Evolutionary conservation across 2,329 filamentous ascomycete genomes (phyloP).

Genomic region (Aspergillus awamori): DNA sequence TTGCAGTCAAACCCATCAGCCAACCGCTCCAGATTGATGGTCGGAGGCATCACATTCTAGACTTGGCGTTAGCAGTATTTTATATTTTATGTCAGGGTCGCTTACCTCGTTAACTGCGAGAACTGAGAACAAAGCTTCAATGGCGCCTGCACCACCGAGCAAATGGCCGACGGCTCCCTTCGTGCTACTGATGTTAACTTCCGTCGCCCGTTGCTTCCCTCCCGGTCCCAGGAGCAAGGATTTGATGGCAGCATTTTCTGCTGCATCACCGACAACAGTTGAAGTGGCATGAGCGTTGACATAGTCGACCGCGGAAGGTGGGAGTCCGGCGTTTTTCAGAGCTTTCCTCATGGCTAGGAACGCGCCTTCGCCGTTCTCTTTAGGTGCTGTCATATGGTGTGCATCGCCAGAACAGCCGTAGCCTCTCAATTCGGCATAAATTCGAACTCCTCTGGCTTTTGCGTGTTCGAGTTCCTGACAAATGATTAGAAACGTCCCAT

Average conservation of each 20-base stretch:
- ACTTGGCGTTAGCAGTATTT: slow-evolving; percentile 1
- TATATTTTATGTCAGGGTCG: slow-evolving; percentile 13
- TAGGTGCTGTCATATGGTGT: slow-evolving; percentile 89
- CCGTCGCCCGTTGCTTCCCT: slow-evolving; percentile 61
- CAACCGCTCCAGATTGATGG: slow-evolving; percentile 74
- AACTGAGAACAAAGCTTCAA: slow-evolving; percentile 85
- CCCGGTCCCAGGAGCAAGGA: slow-evolving; percentile 73
- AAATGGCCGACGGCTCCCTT: slow-evolving; percentile 93
- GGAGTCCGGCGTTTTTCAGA: slow-evolving; percentile 69
- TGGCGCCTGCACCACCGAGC: slow-evolving; percentile 84
- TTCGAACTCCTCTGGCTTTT: slow-evolving; percentile 71
- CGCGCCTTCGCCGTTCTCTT: slow-evolving; percentile 79
- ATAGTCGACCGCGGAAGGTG: slow-evolving; percentile 77
- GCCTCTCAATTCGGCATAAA: slow-evolving; percentile 86
- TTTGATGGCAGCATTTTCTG: slow-evolving; percentile 83
- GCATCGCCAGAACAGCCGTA: slow-evolving; percentile 93
- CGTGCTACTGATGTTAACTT: slow-evolving; percentile 86
- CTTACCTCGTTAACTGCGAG: slow-evolving; percentile 77
- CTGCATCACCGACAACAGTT: slow-evolving; percentile 80
- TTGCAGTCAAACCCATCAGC: slow-evolving; percentile 76
- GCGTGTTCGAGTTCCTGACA: slow-evolving; percentile 79
- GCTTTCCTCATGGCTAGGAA: slow-evolving; percentile 83
- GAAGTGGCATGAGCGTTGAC: slow-evolving; percentile 95
- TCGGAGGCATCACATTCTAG: slow-evolving; percentile 80
- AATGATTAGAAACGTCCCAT: not conserved